Conservation (phyloP, 2,329 filamentous ascomycete species). For the Clarireedia paspali region DNA sequence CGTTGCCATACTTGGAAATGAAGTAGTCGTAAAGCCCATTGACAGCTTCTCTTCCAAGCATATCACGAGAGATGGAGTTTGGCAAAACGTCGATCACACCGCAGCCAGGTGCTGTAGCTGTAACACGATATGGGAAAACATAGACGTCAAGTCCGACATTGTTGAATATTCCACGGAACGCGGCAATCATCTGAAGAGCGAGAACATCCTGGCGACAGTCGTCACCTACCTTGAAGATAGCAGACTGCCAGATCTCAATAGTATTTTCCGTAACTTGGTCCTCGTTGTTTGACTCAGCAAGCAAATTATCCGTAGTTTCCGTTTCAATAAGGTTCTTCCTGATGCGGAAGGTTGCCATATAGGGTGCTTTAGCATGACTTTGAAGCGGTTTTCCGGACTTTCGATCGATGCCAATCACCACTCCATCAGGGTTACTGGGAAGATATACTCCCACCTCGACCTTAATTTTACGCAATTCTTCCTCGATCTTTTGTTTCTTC, state of each 20-base stretch:
- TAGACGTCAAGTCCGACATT: slow-evolving; percentile 91
- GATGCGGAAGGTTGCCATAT: slow-evolving; percentile 98
- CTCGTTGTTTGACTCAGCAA: slow-evolving; percentile 39
- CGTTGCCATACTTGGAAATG: slow-evolving; percentile 91
- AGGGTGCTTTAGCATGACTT: slow-evolving; percentile 96
- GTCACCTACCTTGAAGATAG: slow-evolving; percentile 99
- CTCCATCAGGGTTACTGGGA: slow-evolving; percentile 91
- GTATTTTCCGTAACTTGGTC: slow-evolving; percentile 42
- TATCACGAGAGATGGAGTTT: slow-evolving; percentile 96
- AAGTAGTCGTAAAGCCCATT: slow-evolving; percentile 99
- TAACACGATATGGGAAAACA: slow-evolving; percentile 95
- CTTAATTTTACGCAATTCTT: slow-evolving; percentile 94
- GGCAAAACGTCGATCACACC: slow-evolving; percentile 97
- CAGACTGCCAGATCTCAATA: slow-evolving; percentile 96
- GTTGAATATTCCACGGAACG: slow-evolving; percentile 95
- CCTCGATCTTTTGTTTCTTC: slow-evolving; percentile 98
- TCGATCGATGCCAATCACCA: slow-evolving; percentile 94
- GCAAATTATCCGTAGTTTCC: slow-evolving; percentile 45
- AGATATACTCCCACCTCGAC: slow-evolving; percentile 96
- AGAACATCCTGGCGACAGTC: slow-evolving; percentile 97
- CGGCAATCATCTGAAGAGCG: slow-evolving; percentile 94
- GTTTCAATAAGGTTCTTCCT: slow-evolving; percentile 61
- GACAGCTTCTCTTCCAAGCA: slow-evolving; percentile 95
- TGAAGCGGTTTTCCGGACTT: slow-evolving; percentile 97
- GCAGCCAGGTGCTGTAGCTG: slow-evolving; percentile 91